phyloP scores from a whole-genome alignment of 345 rosid genomes.

The Raphanus raphanistrum region DNA sequence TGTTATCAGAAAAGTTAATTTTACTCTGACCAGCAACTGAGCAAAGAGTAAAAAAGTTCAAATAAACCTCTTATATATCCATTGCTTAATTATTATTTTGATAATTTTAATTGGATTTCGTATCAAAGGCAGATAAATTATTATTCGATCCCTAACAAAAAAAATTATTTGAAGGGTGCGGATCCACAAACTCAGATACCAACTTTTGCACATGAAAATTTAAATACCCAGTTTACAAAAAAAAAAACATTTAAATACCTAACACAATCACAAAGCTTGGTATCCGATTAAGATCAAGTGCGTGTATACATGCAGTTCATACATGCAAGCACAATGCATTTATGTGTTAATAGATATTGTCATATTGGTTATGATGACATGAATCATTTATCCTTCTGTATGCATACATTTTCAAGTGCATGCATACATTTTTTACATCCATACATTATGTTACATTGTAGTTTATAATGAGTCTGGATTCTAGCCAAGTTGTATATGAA shows the following conservation, averaged over 20 bases:
- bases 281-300: not conserved
- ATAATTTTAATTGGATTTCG: not conserved
- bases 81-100: not conserved
- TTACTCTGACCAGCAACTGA: not conserved
- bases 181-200: not conserved
- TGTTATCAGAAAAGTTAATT: constrained; percentile 10
- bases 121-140: not conserved
- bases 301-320: not conserved
- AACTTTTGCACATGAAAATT: not conserved
- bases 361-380: not conserved
- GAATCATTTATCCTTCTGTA: not conserved
- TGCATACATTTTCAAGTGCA: not conserved
- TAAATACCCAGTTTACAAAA: no score
- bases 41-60: not conserved
- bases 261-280: constrained; percentile 6
- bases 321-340: constrained; percentile 1
- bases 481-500: not conserved
- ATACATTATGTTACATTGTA: not conserved
- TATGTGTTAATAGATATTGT: not conserved
- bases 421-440: not conserved
- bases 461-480: not conserved
- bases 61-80: constrained; percentile 9
- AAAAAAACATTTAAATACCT: not conserved
- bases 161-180: not conserved
- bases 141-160: not conserved